Conservation (phyloP, 2,329 filamentous ascomycete species). For the Aspergillus quadricinctus region DNA sequence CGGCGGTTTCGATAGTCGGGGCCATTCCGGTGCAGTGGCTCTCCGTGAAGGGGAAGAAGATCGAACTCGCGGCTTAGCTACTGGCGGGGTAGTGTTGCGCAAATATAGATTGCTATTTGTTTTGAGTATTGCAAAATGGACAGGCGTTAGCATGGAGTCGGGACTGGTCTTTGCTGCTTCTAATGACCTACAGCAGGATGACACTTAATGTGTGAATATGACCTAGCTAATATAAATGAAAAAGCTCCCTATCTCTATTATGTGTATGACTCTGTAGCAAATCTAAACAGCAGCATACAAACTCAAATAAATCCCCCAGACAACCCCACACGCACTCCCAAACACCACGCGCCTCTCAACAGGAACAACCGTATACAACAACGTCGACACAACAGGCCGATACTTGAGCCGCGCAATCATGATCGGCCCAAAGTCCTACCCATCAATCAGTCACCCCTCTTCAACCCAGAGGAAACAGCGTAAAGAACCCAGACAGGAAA, state of each 20-base stretch:
- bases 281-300: slow-evolving; percentile 48
- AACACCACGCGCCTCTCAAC: slow-evolving; percentile 67
- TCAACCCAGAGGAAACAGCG: too few species aligned
- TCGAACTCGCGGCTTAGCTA: slow-evolving; percentile 17
- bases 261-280: background rate
- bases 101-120: background rate
- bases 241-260: background rate
- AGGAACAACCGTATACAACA: slow-evolving; percentile 70
- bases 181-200: slow-evolving; percentile 1
- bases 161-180: background rate
- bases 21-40: slow-evolving; percentile 38
- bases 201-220: background rate
- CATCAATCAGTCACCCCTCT: background rate
- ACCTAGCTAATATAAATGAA: background rate
- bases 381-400: slow-evolving; percentile 65
- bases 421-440: slow-evolving; percentile 60
- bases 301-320: slow-evolving; percentile 73
- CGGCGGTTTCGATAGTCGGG: slow-evolving; percentile 29
- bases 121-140: background rate
- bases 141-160: background rate
- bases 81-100: too few species aligned
- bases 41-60: slow-evolving; percentile 35
- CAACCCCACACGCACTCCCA: slow-evolving; percentile 66
- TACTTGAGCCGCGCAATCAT: slow-evolving; percentile 66
- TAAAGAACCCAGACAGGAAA: too few species aligned